Evolutionary conservation across 345 rosid species (phyloP), one percentile per base, ranked within the genome.

Genomic region (Euphorbia tirucalli): DNA sequence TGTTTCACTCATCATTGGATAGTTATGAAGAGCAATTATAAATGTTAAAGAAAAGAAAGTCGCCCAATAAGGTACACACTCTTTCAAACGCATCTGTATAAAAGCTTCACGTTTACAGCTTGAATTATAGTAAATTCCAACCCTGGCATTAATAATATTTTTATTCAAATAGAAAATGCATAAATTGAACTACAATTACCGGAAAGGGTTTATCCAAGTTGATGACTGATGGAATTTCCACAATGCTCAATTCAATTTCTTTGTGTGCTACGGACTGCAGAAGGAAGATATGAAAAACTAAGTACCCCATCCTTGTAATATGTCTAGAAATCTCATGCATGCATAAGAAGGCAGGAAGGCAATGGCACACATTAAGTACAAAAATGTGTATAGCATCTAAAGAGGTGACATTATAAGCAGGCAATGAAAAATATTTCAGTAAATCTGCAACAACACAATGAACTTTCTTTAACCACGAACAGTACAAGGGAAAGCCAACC

Each of bases 191-290:
- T 13, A 28, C 18, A 61, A 74, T 83, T 86, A 95, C 93, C 87
- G 56, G 52, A 74, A 95, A 90, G n/a, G 97, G 94, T 70, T 77
- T 84, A 73, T 91, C 81, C 80, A 92, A 73, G 68, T 74, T 83
- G 77, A 90, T 84, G 44, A 78, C 67, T 21, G 83, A 73, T 66
- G 99, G 97, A 75, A 91, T 74, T 72, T 86, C 88, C 39, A 77
- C 75, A 77, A 90, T 74, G 59, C 81, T 82, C 77, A 95, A 81
- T 73, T 89, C 96, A 68, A 95, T 83, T 73, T 90, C 91, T 83
- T 92, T 88, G 64, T 77, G 85, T 59, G 86, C 62, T 60, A 81
- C 76, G 37, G 96, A 85, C 99, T 95, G 89, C 46, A 66, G 44
- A 74, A 60, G 70, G 43, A 49, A 73, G 75, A 16, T 19, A 31